phyloP scores from a whole-genome alignment of 2,329 filamentous ascomycete species.

The Hyphodiscus sp. region DNA sequence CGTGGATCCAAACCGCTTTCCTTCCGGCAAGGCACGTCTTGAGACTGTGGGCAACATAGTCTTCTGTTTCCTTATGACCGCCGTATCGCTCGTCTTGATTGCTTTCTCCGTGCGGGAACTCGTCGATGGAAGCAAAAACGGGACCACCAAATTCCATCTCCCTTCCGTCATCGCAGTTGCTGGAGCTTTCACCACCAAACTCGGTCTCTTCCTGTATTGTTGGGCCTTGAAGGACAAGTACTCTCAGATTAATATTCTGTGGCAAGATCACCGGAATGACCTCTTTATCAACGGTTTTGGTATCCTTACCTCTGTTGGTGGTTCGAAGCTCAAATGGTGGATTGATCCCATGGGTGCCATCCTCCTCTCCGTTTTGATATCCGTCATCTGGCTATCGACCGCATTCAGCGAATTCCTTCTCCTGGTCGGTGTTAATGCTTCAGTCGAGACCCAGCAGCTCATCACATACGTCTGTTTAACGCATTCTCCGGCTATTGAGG shows the following conservation, averaged over 20 bases:
- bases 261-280: constrained; percentile 97
- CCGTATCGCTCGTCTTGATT: constrained; percentile 87
- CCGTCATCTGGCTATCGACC: constrained; percentile 74
- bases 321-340: constrained; percentile 86
- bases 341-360: constrained; percentile 91
- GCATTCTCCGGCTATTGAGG: constrained; percentile 71
- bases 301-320: constrained; percentile 86
- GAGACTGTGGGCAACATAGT: constrained; percentile 94
- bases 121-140: constrained; percentile 39
- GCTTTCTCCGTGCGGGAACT: constrained; percentile 77
- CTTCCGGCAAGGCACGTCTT: constrained; percentile 86
- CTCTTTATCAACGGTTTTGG: constrained; percentile 93
- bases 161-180: constrained; percentile 80
- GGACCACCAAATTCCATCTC: constrained; percentile 62
- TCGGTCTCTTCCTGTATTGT: constrained; percentile 82
- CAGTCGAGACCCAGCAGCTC: constrained; percentile 80
- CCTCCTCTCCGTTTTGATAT: constrained; percentile 71
- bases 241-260: constrained; percentile 83
- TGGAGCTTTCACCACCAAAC: constrained; percentile 79
- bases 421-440: constrained; percentile 81
- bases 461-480: constrained; percentile 97
- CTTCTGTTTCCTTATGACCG: constrained; percentile 93
- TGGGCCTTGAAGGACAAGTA: constrained; percentile 87
- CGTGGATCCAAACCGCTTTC: constrained; percentile 81
- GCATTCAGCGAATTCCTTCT: constrained; percentile 86